Base-by-base conservation (phyloP, 1,284 basidiomycete genomes). In the Cerrena zonata region DNA sequence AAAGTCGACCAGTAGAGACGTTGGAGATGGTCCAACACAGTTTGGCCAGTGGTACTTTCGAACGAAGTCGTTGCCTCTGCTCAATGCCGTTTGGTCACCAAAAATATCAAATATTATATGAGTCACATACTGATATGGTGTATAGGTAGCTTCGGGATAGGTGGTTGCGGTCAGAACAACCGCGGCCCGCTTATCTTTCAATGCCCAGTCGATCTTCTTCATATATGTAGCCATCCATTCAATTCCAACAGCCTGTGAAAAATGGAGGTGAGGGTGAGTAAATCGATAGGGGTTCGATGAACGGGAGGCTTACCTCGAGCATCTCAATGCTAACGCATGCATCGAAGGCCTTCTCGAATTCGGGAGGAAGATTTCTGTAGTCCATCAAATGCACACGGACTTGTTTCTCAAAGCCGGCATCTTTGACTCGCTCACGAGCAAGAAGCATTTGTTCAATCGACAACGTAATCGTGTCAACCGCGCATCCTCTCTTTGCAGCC, bases 271-370 rank as follows among this genome's bases (percentile, higher is more conserved):
- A 24, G 24, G 39, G 19, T 27, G 3, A 15, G 24, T 15, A 22
- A 21, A 13, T 39, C 11, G 24, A n/a, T 24, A 68, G 45, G 11
- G 19, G 25, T 4, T 4, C 15, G n/a, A 62, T 51, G 61, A 58
- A 4, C 69, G 72, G 24, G 4, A 71, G 19, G 38, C 73, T 1
- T 68, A 74, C 61, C 61, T 79, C 77, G 30, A 78, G 65, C 76
- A 79, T 78, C 58, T 78, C 77, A 46, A 74, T 72, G 11, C 69
- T 71, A 22, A 78, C 69, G 23, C 77, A 68, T 3, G 73, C 64
- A 56, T 78, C 76, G 59, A 77, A 75, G 2, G 61, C 49, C 19
- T 66, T 57, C 37, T 67, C 59, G 61, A 69, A 72, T 15, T 57
- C 56, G 21, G 55, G 45, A 4, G 71, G 70, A 10, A 71, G 55